Evolutionary conservation across 2,329 filamentous ascomycete species (phyloP), one percentile per base, ranked within the genome.

Genomic region (Fusarium penzigii): DNA sequence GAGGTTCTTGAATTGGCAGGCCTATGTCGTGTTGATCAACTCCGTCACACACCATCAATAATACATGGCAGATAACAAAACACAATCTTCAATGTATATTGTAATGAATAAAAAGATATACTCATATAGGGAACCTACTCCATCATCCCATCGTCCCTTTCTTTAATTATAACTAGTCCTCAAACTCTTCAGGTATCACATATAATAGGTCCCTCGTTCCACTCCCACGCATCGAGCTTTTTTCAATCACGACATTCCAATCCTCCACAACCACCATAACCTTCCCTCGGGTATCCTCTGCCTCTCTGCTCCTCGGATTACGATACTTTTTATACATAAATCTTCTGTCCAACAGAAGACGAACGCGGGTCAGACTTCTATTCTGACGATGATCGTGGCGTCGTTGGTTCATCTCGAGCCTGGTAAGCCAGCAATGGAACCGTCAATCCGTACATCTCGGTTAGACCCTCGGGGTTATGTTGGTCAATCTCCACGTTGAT

Each of bases 401-500:
- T 65, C 29, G 38, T 41, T 10, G 63, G 63, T 44, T 65, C 63
- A 25, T 63, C 59, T 39, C 63, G 58, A 45, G 61, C 54, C 17
- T 55, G 61, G 59, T 72, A 75, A 68, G 75, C 55, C 40, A 97
- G 77, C 25, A 82, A 76, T 12, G 94, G 94, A n/a, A 99, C 85
- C 2, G 91, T 87, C 44, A 99, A 76, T 10, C 92, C 88, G 67
- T 99, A 99, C 13, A 86, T 83, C 55, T 87, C 80, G 0, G 94
- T 97, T 59, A 82, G 84, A 38, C 94, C 94, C 36, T 89, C 79
- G 3, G 85, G 84, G 68, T 97, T 86, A 63, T 88, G 86, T 67
- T 96, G 90, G 68, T 92, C 86, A 56, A 93, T 85, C 73, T 99
- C 94, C 58, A 97, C 86, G 51, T 92, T 88, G 63, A 99, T 84